These are phyloP conservation scores for Chaetomium strumarium DNA, from an alignment of 2,329 filamentous ascomycete species.

Conservation along the genomic window DNA sequence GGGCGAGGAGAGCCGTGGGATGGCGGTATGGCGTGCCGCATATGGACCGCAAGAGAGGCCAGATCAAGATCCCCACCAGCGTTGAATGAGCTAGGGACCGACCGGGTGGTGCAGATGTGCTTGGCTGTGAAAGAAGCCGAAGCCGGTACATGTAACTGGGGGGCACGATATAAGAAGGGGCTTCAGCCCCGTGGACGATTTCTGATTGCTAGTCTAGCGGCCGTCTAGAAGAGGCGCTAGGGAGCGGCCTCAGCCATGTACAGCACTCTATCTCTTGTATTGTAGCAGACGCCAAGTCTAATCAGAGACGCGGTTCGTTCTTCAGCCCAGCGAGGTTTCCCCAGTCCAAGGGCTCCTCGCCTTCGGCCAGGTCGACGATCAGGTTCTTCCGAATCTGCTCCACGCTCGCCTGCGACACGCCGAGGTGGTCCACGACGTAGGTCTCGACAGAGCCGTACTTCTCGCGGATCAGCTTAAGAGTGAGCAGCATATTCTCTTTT, in stretches of 20 bases:
- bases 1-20: constrained; percentile 47
- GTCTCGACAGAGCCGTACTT: constrained; percentile 58
- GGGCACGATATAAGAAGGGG: too few species aligned
- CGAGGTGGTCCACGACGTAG: constrained; percentile 55
- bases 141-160: too few species aligned
- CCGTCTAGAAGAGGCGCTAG: constrained; percentile 14
- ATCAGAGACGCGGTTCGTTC: background rate
- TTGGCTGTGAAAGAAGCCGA: background rate
- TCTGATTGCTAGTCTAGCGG: constrained; percentile 13
- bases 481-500: constrained; percentile 44
- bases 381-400: constrained; percentile 46
- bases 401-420: constrained; percentile 51
- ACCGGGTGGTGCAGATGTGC: constrained; percentile 1
- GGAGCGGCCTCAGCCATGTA: background rate
- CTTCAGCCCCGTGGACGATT: constrained; percentile 2
- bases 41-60: constrained; percentile 56
- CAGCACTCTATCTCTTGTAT: constrained; percentile 5
- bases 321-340: background rate
- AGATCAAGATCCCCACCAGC: constrained; percentile 61
- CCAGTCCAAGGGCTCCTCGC: constrained; percentile 13
- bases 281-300: background rate
- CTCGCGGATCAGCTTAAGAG: constrained; percentile 48
- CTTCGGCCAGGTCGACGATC: constrained; percentile 29
- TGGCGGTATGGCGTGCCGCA: constrained; percentile 60
- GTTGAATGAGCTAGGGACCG: constrained; percentile 42